Base-by-base conservation (phyloP, 441 rosid genomes). In the Pelargonium citronellum region DNA sequence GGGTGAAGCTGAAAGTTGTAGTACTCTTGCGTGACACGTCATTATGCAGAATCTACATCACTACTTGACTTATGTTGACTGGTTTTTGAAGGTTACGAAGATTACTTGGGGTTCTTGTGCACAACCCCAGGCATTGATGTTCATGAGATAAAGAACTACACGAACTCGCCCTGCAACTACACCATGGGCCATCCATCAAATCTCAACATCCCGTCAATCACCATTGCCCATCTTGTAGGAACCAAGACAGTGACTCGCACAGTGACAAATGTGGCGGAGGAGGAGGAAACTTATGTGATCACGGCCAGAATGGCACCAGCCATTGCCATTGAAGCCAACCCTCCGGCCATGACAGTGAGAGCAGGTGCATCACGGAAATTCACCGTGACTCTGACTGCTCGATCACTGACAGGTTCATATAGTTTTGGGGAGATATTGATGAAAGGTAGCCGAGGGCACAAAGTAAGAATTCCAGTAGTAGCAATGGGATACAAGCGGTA, bases 61-160 rank as follows among this genome's bases (percentile, higher is more conserved):
- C 6, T n/a, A 5, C 2, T 6, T n/a, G 5, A 51, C 58, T 3
- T 51, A 4, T 8, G 58, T n/a, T 15, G 1, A 13, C 17, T 3
- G 7, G 5, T 13, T 51, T 51, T 3, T 51, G 20, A 51, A 51
- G 58, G 58, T 51, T 51, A 51, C 58, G 15, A 51, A 9, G 79
- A 75, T 67, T 75, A 75, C 66, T 64, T 71, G 68, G 72, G 75
- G 24, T 75, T 75, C 71, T 66, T 75, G 60, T 75, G 79, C 71
- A 75, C 79, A 53, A 75, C 79, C 16, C 75, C 79, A 0, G 71
- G 79, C 19, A 75, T 75, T 2, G 57, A 75, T 46, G 43, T 34
- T 19, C 74, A 64, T 13, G 75, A 75, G 75, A 75, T 75, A 63
- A 71, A 19, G 43, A 71, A 71, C 68, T 71, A 75, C 69, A 68